phyloP scores from a whole-genome alignment of 2,329 filamentous ascomycete species.

The Neofusicoccum kwambonambiense region DNA sequence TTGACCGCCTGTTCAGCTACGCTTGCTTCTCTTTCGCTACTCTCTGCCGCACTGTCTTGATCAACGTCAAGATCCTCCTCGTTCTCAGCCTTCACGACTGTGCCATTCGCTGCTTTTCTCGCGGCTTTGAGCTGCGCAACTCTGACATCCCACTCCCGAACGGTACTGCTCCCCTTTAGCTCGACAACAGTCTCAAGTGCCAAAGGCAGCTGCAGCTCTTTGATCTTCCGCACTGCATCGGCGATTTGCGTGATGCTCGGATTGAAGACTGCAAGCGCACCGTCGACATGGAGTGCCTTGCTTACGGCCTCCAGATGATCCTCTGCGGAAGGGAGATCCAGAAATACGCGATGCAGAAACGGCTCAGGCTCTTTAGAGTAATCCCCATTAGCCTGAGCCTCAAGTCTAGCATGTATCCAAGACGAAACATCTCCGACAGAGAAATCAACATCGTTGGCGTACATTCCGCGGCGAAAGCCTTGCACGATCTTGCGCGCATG shows the following conservation, averaged over 20 bases:
- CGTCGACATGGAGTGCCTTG: slow-evolving; percentile 62
- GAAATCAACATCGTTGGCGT: slow-evolving; percentile 70
- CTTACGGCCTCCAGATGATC: slow-evolving; percentile 51
- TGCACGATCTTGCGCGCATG: slow-evolving; percentile 65
- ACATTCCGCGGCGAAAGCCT: slow-evolving; percentile 68
- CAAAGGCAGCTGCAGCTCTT: slow-evolving; percentile 55
- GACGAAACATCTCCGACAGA: slow-evolving; percentile 65
- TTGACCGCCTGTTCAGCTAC: slow-evolving; percentile 21
- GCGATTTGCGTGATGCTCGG: slow-evolving; percentile 78
- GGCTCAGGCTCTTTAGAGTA: slow-evolving; percentile 31
- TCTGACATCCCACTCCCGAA: slow-evolving; percentile 64
- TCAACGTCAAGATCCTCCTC: slow-evolving; percentile 11
- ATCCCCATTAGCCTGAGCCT: slow-evolving; percentile 23
- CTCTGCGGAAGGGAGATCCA: slow-evolving; percentile 70
- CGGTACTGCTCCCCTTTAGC: slow-evolving; percentile 52
- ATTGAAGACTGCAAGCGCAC: slow-evolving; percentile 67
- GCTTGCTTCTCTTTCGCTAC: background rate
- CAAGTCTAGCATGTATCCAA: slow-evolving; percentile 50
- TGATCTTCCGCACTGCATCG: slow-evolving; percentile 58
- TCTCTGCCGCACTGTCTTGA: slow-evolving; percentile 22
- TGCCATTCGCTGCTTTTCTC: slow-evolving; percentile 19
- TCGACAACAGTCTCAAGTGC: slow-evolving; percentile 61
- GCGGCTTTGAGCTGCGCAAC: slow-evolving; percentile 27
- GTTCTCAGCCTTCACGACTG: slow-evolving; percentile 21
- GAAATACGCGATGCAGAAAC: slow-evolving; percentile 69